Base-by-base conservation (phyloP, 2,329 filamentous ascomycete species). In the Colletotrichum cereale region DNA sequence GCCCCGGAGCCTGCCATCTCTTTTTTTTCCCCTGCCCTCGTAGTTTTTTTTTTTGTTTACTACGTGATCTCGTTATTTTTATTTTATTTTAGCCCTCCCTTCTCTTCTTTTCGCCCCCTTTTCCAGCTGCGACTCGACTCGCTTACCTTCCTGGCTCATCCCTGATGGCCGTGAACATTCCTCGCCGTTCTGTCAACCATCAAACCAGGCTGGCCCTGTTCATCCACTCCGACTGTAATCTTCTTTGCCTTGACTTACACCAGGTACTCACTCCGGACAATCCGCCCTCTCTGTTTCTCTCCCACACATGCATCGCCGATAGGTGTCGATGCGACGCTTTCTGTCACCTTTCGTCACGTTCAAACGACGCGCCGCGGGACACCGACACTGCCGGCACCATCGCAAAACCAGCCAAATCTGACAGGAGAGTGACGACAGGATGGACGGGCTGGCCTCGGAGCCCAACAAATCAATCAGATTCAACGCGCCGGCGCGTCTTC, bases 131-230 rank as follows among this genome's bases (percentile, higher is more conserved):
- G 42, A 64, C 36, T 40, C 56, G 66, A 56, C 38, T 65, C 55
- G 60, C 53, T 42, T 40, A 24, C 36, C 24, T 65, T 61, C 53
- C 58, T 72, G 60, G 69, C 53, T 16, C 47, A 72, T 63, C 69
- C 66, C 60, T 72, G 69, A 47, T 58, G 24, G 58, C 11, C 58
- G 47, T 38, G 29, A 40, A 61, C 52, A 61, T 69, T 24, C 60
- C 60, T 72, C 47, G 24, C 42, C 6, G 10, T 66, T 34, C 61
- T 70, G 58, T 44, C 65, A 16, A 47, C 31, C 52, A 36, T 29
- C 42, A 44, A 53, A 21, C 63, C 60, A 44, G 63, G 61, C 53
- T 44, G 63, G 52, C 53, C 31, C 50, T 67, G 44, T 29, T 50
- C 68, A 42, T 68, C 64, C 68, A 71, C 64, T 56, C 36, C 58